Base-by-base conservation (phyloP, 805 yeast genomes). In the Diddensiella transvaalensis region DNA sequence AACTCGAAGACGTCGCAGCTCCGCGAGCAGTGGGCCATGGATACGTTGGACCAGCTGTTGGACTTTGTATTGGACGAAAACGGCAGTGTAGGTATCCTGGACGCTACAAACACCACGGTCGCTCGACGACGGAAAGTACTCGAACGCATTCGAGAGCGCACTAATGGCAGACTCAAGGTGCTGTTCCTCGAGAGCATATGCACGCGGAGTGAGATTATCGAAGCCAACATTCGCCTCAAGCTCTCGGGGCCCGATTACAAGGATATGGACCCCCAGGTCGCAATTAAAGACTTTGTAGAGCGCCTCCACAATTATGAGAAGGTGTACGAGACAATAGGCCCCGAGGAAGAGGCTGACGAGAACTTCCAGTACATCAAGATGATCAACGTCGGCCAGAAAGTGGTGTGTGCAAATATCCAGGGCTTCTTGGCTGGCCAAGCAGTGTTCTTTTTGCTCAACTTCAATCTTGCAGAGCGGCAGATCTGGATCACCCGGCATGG, bases 401-500 rank as follows among this genome's bases (percentile, higher is more conserved):
- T 91, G 35, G 95, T 91, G 46, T 87, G 96, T 29, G 90, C 84
- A 64, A 88, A 90, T 61, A 86, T 91, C 49, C 87, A 87, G 60
- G 86, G 86, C 3, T 93, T 88, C 60, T 70, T 91, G 46, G 91
- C 96, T 0, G 89, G 96, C 2, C 98, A 93, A 62, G 86, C 96
- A 1, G 87, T 90, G 32, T 91, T 88, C 63, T 93, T 88, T 70
- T 70, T 91, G 54, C 73, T 91, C 53, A 88, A 88, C 60, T 91
- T 91, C 77, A 91, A 93, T 63, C 73, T 91, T 38, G 78, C 84
- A 49, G 93, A 87, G 63, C 76, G 97, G 52, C 95, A 90, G 64
- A 89, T 91, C 44, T 91, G 96, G 89, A 85, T 91, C 53, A 83
- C 97, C 1, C 78, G 99, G 52, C 96, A 90, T 61, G 99, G 99